Base-by-base conservation (phyloP, 179 eudicot species). In the Beta corolliflora region DNA sequence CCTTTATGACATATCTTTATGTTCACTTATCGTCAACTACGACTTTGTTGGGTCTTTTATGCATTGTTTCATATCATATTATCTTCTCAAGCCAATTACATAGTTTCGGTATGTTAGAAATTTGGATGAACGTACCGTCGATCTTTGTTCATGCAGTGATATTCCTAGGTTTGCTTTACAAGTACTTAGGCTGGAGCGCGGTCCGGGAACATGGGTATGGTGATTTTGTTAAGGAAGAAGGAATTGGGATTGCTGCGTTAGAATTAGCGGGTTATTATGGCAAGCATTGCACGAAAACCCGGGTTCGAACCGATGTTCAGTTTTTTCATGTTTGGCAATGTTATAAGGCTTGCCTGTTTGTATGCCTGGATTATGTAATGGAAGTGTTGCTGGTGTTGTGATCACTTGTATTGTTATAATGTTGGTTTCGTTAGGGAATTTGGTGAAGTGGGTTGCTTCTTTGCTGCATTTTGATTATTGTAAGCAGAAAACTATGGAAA, bases 371-470 rank as follows among this genome's bases (percentile, higher is more conserved):
- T 10, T 46, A 1, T 46, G 64, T n/a, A 36, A 70, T n/a, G 66
- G 48, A 23, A 67, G 79, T 48, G 36, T 21, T 25, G 29, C 29
- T 14, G 87, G 79, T 65, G 75, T 73, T 61, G 1, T 29, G 41
- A 63, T 68, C 23, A 58, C 82, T 73, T 65, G 52, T 19, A 14
- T 44, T 50, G 53, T 48, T 66, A 45, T 81, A 9, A 23, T 11
- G 41, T 73, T 74, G 19, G 5, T 77, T 21, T 81, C 77, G 58
- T 31, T 81, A 16, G 79, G 73, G 56, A 73, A 73, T 78, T 58
- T 81, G 82, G 82, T 84, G n/a, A 84, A 84, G 77, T 84, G 87
- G 84, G 77, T 81, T 66, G 77, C 68, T 5, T 73, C 81, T 84
- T 67, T 84, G 21, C 18, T 78, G 52, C 81, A 73, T 14, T 84